These are phyloP conservation scores for Penicillium verrucosum DNA, from an alignment of 2,329 filamentous ascomycete genomes.

Conservation along the genomic window DNA sequence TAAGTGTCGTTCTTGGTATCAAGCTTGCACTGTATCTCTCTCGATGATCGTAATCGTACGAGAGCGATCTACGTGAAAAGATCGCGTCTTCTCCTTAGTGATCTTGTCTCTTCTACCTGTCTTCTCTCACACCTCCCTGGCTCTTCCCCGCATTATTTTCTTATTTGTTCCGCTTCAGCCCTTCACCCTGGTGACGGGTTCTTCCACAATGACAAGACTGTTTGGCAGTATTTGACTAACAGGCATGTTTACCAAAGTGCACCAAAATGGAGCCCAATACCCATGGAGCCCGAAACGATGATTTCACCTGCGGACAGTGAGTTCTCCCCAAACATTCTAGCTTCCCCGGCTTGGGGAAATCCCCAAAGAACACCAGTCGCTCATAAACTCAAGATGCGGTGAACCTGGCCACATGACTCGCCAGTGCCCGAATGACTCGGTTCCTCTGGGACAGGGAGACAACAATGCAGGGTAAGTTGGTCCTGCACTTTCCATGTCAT, in stretches of 20 bases:
- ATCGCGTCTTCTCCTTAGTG: background rate
- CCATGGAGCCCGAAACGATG: background rate
- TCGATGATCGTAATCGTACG: background rate
- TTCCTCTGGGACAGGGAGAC: slow-evolving; percentile 12
- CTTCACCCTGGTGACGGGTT: background rate
- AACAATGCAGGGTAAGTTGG: slow-evolving; percentile 8
- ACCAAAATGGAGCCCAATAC: background rate
- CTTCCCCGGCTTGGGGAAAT: background rate
- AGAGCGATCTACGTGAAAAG: background rate
- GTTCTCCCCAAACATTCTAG: slow-evolving; percentile 9
- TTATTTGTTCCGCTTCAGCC: background rate
- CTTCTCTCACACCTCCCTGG: background rate
- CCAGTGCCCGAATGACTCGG: slow-evolving; percentile 40
- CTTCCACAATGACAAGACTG: too few relatives aligned
- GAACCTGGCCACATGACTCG: slow-evolving; percentile 38
- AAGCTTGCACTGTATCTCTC: background rate
- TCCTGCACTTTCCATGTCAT: slow-evolving; percentile 29
- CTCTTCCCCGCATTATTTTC: too few relatives aligned
- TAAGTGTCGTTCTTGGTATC: background rate
- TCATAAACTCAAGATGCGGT: slow-evolving; percentile 31
- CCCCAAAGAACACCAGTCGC: background rate
- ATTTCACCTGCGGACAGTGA: slow-evolving; percentile 28
- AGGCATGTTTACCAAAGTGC: background rate
- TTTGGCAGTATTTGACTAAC: background rate
- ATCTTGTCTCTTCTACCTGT: background rate